Base-by-base conservation (phyloP, 2,329 filamentous ascomycete genomes). In the Monilinia fructigena region DNA sequence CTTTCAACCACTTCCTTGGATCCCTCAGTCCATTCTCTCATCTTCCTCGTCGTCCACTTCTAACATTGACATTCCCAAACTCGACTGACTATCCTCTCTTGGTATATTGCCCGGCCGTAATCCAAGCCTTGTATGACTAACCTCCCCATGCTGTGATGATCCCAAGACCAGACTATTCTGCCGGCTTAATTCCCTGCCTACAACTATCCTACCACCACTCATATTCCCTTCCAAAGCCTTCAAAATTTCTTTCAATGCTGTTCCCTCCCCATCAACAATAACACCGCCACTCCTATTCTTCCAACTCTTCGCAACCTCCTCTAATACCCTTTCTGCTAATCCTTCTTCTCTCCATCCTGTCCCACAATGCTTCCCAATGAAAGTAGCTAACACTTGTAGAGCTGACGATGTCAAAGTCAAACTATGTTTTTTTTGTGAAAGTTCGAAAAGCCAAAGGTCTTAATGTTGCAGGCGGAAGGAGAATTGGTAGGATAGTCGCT, bases 361-460 rank as follows among this genome's bases (percentile, higher is more conserved):
- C 45, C 95, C 95, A 77, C 95, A 99, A 78, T 97, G 90, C 72
- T 91, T 89, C 14, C 95, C 96, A 63, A 99, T 90, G 77, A 99
- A 99, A 1, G 86, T 84, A 26, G 95, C 93, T 42, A 99, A 83
- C 56, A 91, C 86, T 77, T 94, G 89, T 6, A 99, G 81, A 0
- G 95, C 92, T 0, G 93, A 87, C 0, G 94, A 95, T 10, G 91
- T 93, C 63, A 99, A 86, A 0, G 93, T 98, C 66, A 99, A 82
- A 73, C 94, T 96, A 79, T 99, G 92, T 76, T 98, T 99, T 99
- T 78, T 97, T 97, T 2, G 95, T 99, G 72, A 99, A 96, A 0
- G 92, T 96, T 56, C 95, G 88, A 75, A 99, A 98, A 11, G 95
- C 96, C 26, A 98, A 83, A 2, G 95, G 94, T 69, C 96, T 85